Conservation (phyloP, 192 early-diverging fungal genomes). For the Hyaloraphidium curvatum region DNA sequence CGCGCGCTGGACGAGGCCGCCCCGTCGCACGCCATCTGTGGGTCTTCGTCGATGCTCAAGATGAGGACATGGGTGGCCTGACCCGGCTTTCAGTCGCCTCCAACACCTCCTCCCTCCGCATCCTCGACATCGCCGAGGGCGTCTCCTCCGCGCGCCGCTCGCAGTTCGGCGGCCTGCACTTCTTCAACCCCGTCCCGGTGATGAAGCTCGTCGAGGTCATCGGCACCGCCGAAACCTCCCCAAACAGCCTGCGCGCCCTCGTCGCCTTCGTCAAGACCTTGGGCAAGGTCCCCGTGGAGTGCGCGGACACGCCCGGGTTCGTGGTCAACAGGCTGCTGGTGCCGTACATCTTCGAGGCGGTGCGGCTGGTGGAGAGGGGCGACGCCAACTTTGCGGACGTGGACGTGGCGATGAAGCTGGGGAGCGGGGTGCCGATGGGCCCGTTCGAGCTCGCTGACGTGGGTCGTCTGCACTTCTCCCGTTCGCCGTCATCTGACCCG, state of each 20-base stretch:
- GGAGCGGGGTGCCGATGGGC: conserved; percentile 92
- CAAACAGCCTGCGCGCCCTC: conserved; percentile 41
- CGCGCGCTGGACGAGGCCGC: conserved; percentile 13
- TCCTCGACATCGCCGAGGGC: conserved; percentile 55
- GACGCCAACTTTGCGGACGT: conserved; percentile 71
- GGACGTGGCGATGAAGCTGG: conserved; percentile 92
- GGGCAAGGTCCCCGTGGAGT: conserved; percentile 73
- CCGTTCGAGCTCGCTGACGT: conserved; percentile 66
- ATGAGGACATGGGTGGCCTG: too few species aligned
- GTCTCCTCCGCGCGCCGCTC: conserved; percentile 25
- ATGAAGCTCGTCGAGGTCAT: conserved; percentile 97
- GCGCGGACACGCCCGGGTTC: conserved; percentile 95
- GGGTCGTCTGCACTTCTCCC: conserved; percentile 11
- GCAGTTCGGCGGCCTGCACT: conserved; percentile 76
- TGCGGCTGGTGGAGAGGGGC: conserved; percentile 75
- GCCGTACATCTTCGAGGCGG: conserved; percentile 91
- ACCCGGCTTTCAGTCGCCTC: too few species aligned
- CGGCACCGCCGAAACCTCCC: conserved; percentile 36
- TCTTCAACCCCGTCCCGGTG: conserved; percentile 97
- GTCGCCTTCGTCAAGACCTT: conserved; percentile 48
- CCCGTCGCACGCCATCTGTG: not conserved
- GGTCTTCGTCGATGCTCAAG: too few species aligned
- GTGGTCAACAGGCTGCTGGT: conserved; percentile 92
- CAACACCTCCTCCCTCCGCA: conserved; percentile 84
- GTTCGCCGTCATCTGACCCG: not conserved